phyloP scores from a whole-genome alignment of 352 stramenopile species.

The Globisporangium splendens region DNA sequence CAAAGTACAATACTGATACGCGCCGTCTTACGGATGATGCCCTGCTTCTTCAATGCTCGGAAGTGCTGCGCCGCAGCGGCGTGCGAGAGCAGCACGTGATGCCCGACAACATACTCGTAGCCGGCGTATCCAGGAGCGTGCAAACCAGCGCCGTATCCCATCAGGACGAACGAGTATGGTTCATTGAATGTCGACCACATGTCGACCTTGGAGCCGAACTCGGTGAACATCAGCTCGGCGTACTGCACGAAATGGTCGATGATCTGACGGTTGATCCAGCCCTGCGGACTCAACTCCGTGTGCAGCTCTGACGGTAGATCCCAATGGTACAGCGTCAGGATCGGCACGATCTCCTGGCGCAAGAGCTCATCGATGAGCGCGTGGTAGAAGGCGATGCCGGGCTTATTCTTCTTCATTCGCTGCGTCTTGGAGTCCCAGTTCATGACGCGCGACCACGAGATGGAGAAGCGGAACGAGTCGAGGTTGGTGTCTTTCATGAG shows the following conservation, averaged over 20 bases:
- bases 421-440: constrained; percentile 41
- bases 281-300: constrained; percentile 38
- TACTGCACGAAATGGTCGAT: constrained; percentile 69
- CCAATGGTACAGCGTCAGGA: constrained; percentile 90
- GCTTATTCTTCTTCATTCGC: constrained; percentile 44
- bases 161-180: constrained; percentile 43
- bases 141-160: background rate
- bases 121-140: too few species aligned
- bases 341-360: constrained; percentile 56
- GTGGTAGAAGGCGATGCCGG: constrained; percentile 84
- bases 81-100: constrained; percentile 92
- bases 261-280: constrained; percentile 26
- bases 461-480: constrained; percentile 82
- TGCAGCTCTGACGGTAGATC: constrained; percentile 80
- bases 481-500: constrained; percentile 81
- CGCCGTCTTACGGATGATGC: constrained; percentile 32
- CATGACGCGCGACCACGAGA: constrained; percentile 85
- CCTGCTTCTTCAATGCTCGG: constrained; percentile 57
- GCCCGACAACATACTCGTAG: constrained; percentile 54
- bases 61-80: constrained; percentile 83
- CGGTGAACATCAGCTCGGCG: constrained; percentile 16
- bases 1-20: constrained; percentile 93
- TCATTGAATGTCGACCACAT: constrained; percentile 91
- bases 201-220: constrained; percentile 83
- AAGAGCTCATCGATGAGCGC: constrained; percentile 73